Evolutionary conservation across 495 filamentous ascomycete species (phyloP).

Genomic region (Lasiosphaeria miniovina): DNA sequence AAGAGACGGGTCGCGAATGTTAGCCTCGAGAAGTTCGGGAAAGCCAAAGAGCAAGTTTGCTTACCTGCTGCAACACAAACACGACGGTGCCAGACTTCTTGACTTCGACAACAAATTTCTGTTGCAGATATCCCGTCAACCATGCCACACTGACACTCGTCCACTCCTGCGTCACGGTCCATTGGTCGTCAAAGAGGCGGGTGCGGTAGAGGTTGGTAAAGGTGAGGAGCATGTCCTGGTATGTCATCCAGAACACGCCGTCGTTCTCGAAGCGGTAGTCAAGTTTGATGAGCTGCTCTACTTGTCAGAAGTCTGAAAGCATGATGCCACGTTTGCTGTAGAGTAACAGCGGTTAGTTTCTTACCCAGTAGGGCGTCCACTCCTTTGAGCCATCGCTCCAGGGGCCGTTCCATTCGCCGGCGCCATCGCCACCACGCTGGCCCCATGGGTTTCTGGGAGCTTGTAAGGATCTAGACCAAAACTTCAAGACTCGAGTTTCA

Average conservation of each 20-base stretch:
- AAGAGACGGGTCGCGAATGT: neutral
- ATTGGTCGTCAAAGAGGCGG: slow-evolving; percentile 65
- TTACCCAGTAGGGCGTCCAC: slow-evolving; percentile 67
- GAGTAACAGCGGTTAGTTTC: neutral
- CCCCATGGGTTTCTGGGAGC: slow-evolving; percentile 64
- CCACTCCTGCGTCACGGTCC: slow-evolving; percentile 66
- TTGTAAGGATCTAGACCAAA: neutral
- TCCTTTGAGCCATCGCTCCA: slow-evolving; percentile 67
- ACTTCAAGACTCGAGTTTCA: neutral
- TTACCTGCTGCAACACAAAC: slow-evolving; percentile 60
- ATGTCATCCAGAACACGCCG: slow-evolving; percentile 49
- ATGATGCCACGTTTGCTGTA: neutral
- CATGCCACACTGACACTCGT: slow-evolving; percentile 68
- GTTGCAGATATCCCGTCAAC: slow-evolving; percentile 67
- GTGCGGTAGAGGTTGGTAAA: slow-evolving; percentile 71
- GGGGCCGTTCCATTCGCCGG: slow-evolving; percentile 62
- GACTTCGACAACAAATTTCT: slow-evolving; percentile 61
- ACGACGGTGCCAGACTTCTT: slow-evolving; percentile 57
- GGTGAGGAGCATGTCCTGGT: slow-evolving; percentile 60
- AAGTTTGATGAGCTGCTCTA: slow-evolving; percentile 52
- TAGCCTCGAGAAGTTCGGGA: neutral
- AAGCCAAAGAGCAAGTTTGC: neutral
- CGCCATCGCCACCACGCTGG: slow-evolving; percentile 13
- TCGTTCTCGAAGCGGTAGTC: slow-evolving; percentile 71
- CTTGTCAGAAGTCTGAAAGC: neutral